Evolutionary conservation across 805 yeast genomes (phyloP), one percentile per base, ranked within the genome.

Genomic region (Cyberlindnera maclurae): DNA sequence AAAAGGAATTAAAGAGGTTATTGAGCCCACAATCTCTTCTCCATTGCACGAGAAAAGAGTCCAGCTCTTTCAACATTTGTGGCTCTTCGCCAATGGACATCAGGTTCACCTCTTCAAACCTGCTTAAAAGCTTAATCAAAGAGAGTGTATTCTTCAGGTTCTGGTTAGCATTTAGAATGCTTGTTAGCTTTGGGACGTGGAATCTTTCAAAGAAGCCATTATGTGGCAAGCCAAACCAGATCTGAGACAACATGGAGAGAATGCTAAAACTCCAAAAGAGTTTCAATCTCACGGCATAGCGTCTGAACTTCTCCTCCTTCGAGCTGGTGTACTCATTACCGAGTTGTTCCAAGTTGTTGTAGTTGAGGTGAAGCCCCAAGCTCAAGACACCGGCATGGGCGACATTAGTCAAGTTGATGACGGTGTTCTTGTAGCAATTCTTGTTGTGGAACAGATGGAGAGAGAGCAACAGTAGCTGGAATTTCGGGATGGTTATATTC

Each of bases 201-300:
- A 45, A 43, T 17, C 44, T 40, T 8, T 47, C 47, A 20, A 52
- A 52, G 37, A 52, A 48, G 3, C 43, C 45, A 38, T 44, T 36
- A 15, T 50, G 51, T 30, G 57, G 52, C 29, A 53, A 35, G 7
- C 59, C 59, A 45, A 45, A 51, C 29, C 41, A 34, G 29, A 42
- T 31, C 28, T 44, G 37, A 30, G 58, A 42, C 13, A 50, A 33
- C 12, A 41, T 41, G n/a, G 50, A 44, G 20, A 68, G 47, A n/a
- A 65, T 59, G 29, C 58, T 58, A 42, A 57, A 63, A 40, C 65
- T 61, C 75, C 75, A 70, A 43, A 60, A 70, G 9, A 70, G 44
- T 40, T 66, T 68, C 29, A 68, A 49, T 44, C 72, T 49, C 16
- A 49, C 42, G 3, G 54, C 42, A 30, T 55, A 50, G 5, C 32